phyloP scores from a whole-genome alignment of 208 protist genomes.

The Crithidia expoeki region DNA sequence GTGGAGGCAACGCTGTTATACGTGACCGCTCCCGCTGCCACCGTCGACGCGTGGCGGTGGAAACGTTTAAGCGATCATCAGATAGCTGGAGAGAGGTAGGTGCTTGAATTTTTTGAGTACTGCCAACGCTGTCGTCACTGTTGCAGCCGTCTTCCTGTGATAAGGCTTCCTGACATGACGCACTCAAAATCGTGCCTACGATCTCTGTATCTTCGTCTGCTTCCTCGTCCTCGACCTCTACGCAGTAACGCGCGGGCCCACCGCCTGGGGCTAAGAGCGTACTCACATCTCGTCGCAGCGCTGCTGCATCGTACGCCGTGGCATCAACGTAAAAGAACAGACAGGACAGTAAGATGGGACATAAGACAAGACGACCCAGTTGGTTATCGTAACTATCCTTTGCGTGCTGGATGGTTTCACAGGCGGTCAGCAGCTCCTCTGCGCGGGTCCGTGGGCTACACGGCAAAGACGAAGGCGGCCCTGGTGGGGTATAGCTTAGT shows the following conservation, averaged over 20 bases:
- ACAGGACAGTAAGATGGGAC: conserved; percentile 34
- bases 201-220: background rate
- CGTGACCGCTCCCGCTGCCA: conserved; percentile 8
- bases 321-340: conserved; percentile 37
- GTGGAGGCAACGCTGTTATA: background rate
- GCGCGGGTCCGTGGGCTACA: background rate
- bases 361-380: conserved; percentile 24
- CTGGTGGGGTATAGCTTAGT: background rate
- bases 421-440: background rate
- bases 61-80: background rate
- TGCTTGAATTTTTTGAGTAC: no score
- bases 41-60: background rate
- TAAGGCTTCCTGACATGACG: background rate
- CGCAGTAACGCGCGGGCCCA: background rate
- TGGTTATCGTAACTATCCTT: background rate
- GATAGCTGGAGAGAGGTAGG: no score
- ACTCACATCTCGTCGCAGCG: conserved; percentile 25
- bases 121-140: background rate
- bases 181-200: no score
- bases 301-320: conserved; percentile 19
- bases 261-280: conserved; percentile 30
- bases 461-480: background rate
- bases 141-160: background rate
- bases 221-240: conserved; percentile 5
- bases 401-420: conserved; percentile 16